Evolutionary conservation across 352 stramenopile species (phyloP).

Genomic region (Aphanomyces invadans): DNA sequence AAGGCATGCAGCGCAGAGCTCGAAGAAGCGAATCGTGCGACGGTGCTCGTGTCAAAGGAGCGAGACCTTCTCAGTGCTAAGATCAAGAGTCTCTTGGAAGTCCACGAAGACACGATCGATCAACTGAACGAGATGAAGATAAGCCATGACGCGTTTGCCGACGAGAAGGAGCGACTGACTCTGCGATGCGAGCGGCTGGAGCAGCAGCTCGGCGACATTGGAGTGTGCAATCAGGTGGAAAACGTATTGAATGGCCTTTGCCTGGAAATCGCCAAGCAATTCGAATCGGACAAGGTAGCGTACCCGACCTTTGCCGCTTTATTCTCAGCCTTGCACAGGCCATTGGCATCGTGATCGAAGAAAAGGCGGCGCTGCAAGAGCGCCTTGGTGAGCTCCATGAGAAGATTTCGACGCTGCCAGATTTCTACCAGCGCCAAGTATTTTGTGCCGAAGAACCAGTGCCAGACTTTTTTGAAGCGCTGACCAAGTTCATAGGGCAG

Average conservation of each 20-base stretch:
- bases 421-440: conserved; percentile 81
- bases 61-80: conserved; percentile 35
- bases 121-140: conserved; percentile 24
- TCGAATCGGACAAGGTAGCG: conserved; percentile 57
- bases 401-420: conserved; percentile 75
- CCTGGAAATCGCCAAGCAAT: conserved; percentile 44
- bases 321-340: too few species aligned
- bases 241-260: conserved; percentile 44
- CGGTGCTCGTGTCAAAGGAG: conserved; percentile 44
- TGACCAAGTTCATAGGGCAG: conserved; percentile 38
- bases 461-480: conserved; percentile 68
- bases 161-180: conserved; percentile 33
- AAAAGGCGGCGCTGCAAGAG: conserved; percentile 61
- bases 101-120: conserved; percentile 25
- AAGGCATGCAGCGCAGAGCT: conserved; percentile 37
- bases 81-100: conserved; percentile 30
- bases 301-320: too few species aligned
- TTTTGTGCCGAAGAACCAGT: conserved; percentile 69
- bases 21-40: conserved; percentile 32
- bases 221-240: conserved; percentile 44
- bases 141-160: conserved; percentile 29
- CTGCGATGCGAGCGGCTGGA: conserved; percentile 48
- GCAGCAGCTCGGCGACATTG: conserved; percentile 43
- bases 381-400: conserved; percentile 62
- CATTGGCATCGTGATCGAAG: conserved; percentile 40